Percentiles rank a stretch among this genome's conserved stretches.
These are phyloP conservation scores for Hymenoscyphus salicellus DNA, from an alignment of 2,329 filamentous ascomycete species.

Conservation along the genomic window DNA sequence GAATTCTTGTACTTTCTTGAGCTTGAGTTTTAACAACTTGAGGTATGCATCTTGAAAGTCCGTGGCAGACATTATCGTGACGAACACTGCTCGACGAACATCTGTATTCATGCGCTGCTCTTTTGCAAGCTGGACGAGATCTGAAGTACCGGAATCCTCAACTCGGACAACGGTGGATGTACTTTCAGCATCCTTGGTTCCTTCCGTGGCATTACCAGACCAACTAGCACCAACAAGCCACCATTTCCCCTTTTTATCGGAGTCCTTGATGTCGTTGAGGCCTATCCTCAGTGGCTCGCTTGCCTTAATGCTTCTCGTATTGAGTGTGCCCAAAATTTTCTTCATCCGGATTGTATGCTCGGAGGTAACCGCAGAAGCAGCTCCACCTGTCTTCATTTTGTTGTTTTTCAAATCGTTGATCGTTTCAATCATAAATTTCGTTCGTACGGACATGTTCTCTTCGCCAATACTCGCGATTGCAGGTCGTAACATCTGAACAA, in stretches of 20 bases:
- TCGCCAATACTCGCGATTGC: conserved; percentile 66
- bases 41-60: conserved; percentile 82
- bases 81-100: conserved; percentile 69
- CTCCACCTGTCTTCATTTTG: conserved; percentile 72
- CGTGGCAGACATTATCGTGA: conserved; percentile 79
- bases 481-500: conserved; percentile 74
- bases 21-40: conserved; percentile 73
- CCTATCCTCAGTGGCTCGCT: conserved; percentile 80
- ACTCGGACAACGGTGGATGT: conserved; percentile 31
- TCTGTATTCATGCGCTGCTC: conserved; percentile 40
- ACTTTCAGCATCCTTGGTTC: conserved; percentile 36
- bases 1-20: conserved; percentile 81
- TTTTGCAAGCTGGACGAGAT: conserved; percentile 37
- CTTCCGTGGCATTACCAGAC: conserved; percentile 43
- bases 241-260: conserved; percentile 90
- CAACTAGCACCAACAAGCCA: conserved; percentile 98
- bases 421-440: conserved; percentile 95
- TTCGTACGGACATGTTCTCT: conserved; percentile 74
- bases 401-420: conserved; percentile 96
- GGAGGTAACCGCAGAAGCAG: conserved; percentile 67
- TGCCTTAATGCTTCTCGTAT: conserved; percentile 63
- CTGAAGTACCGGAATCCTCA: conserved; percentile 30
- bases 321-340: conserved; percentile 79
- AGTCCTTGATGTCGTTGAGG: conserved; percentile 76
- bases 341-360: conserved; percentile 88